Evolutionary conservation across 768 basidiomycete genomes (phyloP).

Genomic region (Leucocoprinus sp.): DNA sequence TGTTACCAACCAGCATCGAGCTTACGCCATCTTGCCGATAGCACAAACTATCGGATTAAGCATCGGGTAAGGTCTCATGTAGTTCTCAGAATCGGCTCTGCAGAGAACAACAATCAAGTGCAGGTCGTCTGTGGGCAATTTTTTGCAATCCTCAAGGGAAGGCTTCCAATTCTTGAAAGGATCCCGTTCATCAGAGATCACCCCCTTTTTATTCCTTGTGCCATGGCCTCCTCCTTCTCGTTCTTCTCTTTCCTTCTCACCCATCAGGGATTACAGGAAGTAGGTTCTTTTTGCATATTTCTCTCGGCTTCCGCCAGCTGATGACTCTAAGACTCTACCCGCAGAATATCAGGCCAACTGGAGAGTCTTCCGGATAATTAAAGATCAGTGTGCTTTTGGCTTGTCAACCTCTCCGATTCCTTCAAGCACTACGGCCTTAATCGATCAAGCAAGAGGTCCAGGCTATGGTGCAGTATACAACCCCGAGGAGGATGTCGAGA

Average conservation of each 20-base stretch:
- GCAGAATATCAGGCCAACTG: constrained; percentile 1
- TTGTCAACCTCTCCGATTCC: neutral
- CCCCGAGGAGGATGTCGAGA: neutral
- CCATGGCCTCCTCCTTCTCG: constrained; percentile 18
- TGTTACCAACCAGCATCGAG: constrained; percentile 19
- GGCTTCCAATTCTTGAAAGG: constrained; percentile 17
- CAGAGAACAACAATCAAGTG: neutral
- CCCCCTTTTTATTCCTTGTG: constrained; percentile 31
- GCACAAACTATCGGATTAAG: constrained; percentile 19
- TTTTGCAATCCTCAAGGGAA: constrained; percentile 21
- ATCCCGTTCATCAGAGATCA: constrained; percentile 19
- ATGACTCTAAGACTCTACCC: constrained; percentile 8
- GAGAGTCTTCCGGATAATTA: neutral
- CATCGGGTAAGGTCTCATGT: constrained; percentile 14
- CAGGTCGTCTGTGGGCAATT: constrained; percentile 24
- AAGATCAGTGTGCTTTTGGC: neutral
- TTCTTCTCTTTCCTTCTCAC: constrained; percentile 16
- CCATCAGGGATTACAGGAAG: neutral
- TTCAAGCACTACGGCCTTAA: neutral
- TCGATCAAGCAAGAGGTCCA: neutral
- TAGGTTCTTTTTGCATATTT: neutral
- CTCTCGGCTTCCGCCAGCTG: neutral
- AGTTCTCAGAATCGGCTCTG: neutral
- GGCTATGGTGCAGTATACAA: neutral
- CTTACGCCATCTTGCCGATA: constrained; percentile 19